These are phyloP conservation scores for Lodderomyces metapsilosis DNA, from an alignment of 1,139 yeast genomes.

Conservation along the genomic window DNA sequence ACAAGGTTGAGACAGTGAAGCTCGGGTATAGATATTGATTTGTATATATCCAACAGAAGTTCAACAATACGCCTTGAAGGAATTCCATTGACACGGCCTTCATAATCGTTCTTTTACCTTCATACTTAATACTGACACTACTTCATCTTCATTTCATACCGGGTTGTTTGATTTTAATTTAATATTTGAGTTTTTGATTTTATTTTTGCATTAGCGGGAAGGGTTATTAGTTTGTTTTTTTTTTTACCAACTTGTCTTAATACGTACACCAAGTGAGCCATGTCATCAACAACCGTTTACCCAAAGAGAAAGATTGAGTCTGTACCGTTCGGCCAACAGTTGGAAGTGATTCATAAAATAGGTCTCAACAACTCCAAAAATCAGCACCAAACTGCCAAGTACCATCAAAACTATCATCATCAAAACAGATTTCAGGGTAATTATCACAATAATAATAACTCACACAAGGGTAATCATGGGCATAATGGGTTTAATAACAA, in stretches of 20 bases:
- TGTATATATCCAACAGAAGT: background rate
- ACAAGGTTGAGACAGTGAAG: background rate
- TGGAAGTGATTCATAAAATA: slow-evolving; percentile 25
- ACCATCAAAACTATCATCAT: slow-evolving; percentile 9
- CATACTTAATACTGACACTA: too few species aligned
- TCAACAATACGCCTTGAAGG: background rate
- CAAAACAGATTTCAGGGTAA: slow-evolving; percentile 1
- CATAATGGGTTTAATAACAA: slow-evolving; percentile 10
- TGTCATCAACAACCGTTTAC: slow-evolving; percentile 16
- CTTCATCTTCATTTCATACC: background rate
- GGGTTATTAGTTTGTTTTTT: background rate
- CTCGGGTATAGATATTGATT: background rate
- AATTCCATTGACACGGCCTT: too few species aligned
- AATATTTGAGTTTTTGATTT: background rate
- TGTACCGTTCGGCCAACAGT: slow-evolving; percentile 31
- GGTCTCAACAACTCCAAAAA: slow-evolving; percentile 14
- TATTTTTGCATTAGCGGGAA: background rate
- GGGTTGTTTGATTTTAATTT: background rate
- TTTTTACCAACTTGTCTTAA: too few species aligned
- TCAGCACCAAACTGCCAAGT: slow-evolving; percentile 10
- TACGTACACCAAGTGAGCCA: too few species aligned
- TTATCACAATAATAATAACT: slow-evolving; percentile 11
- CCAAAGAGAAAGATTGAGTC: slow-evolving; percentile 29
- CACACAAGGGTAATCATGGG: slow-evolving; percentile 8
- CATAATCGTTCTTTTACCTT: too few species aligned